A percentile compares a stretch with the other conserved stretches of the same genome.
phyloP scores from a whole-genome alignment of 495 filamentous ascomycete genomes.

The Lasiosphaeria miniovina region DNA sequence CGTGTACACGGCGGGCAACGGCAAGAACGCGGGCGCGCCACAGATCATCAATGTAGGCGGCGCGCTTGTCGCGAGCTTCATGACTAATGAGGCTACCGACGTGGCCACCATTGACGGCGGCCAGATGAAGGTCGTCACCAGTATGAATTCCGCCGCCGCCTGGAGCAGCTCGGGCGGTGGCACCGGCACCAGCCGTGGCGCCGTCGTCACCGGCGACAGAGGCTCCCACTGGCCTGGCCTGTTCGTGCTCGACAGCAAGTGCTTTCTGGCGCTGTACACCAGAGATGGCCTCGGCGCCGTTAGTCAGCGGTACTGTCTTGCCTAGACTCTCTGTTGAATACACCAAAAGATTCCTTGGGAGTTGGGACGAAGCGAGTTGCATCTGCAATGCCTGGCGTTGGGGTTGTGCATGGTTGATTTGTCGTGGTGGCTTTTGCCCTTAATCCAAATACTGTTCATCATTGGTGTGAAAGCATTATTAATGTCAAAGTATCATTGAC shows the following conservation, averaged over 20 bases:
- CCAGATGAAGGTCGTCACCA: slow-evolving; percentile 18
- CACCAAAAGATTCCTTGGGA: no score
- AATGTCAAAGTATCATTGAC: no score
- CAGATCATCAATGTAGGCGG: slow-evolving; percentile 57
- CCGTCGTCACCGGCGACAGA: slow-evolving; percentile 34
- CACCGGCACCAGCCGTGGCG: neutral
- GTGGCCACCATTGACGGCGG: slow-evolving; percentile 23
- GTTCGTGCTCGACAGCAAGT: slow-evolving; percentile 29
- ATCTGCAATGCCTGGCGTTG: no score
- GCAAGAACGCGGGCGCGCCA: slow-evolving; percentile 54
- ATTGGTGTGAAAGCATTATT: no score
- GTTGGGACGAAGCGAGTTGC: no score
- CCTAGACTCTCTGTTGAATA: neutral
- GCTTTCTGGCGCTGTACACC: slow-evolving; percentile 40
- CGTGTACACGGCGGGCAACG: slow-evolving; percentile 47
- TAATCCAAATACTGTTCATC: no score
- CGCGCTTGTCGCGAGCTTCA: slow-evolving; percentile 55
- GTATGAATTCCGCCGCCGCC: neutral
- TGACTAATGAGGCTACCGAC: slow-evolving; percentile 56
- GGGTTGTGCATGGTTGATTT: no score
- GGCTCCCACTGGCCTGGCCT: slow-evolving; percentile 44
- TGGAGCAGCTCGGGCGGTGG: slow-evolving; percentile 14
- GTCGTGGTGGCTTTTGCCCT: no score
- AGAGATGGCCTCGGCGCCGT: slow-evolving; percentile 33
- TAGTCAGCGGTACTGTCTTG: slow-evolving; percentile 19